A percentile compares a stretch with the other conserved stretches of the same genome.
phyloP scores from a whole-genome alignment of 2,329 filamentous ascomycete genomes.

The Cladosporium sp. region DNA sequence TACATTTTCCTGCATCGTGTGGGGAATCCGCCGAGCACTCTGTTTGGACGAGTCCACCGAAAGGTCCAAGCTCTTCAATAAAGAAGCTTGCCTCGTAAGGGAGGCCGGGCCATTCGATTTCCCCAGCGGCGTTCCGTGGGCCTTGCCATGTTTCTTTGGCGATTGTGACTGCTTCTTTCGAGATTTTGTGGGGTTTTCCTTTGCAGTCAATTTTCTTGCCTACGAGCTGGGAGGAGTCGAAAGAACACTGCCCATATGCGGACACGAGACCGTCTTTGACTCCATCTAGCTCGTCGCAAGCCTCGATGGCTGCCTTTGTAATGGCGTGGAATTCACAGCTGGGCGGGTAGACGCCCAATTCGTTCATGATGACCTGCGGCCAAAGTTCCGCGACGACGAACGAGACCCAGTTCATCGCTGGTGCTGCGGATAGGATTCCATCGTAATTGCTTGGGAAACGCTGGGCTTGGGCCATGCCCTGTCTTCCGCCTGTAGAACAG shows the following conservation, averaged over 20 bases:
- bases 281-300: slow-evolving; percentile 51
- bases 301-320: slow-evolving; percentile 39
- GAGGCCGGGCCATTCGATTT: slow-evolving; percentile 46
- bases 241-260: slow-evolving; percentile 42
- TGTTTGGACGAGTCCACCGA: slow-evolving; percentile 21
- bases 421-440: slow-evolving; percentile 43
- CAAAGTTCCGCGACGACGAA: slow-evolving; percentile 39
- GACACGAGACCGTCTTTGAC: slow-evolving; percentile 47
- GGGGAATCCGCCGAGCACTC: slow-evolving; percentile 33
- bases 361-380: slow-evolving; percentile 39
- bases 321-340: slow-evolving; percentile 39
- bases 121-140: slow-evolving; percentile 38
- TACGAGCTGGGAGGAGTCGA: slow-evolving; percentile 35
- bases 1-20: slow-evolving; percentile 41
- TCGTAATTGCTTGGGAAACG: slow-evolving; percentile 47
- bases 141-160: slow-evolving; percentile 35
- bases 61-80: slow-evolving; percentile 27
- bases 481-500: slow-evolving; percentile 46
- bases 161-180: slow-evolving; percentile 39
- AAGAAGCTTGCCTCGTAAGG: slow-evolving; percentile 42
- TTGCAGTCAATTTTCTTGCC: slow-evolving; percentile 32
- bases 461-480: slow-evolving; percentile 44
- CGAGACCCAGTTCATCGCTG: slow-evolving; percentile 38
- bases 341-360: slow-evolving; percentile 40
- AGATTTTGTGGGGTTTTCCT: slow-evolving; percentile 38